Percentiles rank a stretch among this genome's conserved stretches.
These are phyloP conservation scores for Samsoniella hepiali DNA, from an alignment of 2,329 filamentous ascomycete species.

Conservation along the genomic window DNA sequence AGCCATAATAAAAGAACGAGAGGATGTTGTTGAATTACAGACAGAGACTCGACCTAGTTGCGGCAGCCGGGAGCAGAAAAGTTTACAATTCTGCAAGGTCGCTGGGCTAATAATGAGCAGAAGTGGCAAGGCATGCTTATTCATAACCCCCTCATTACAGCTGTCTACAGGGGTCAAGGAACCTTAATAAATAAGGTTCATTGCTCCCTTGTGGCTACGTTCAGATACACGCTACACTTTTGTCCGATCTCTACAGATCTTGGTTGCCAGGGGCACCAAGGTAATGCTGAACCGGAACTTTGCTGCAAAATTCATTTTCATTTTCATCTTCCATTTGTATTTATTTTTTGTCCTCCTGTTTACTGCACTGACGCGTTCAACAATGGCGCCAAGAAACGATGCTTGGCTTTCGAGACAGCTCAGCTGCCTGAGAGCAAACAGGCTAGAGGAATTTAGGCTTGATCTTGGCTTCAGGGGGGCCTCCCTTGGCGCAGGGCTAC, in stretches of 20 bases:
- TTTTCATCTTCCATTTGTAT: neutral
- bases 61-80: too few relatives aligned
- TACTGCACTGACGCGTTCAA: neutral
- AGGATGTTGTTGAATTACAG: too few relatives aligned
- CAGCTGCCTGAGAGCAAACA: neutral
- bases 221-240: neutral
- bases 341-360: neutral
- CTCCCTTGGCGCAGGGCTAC: slow-evolving; percentile 3
- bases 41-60: too few relatives aligned
- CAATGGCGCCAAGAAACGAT: neutral
- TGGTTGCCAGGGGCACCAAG: neutral
- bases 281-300: neutral
- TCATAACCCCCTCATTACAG: neutral
- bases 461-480: slow-evolving; percentile 11
- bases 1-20: too few relatives aligned
- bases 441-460: neutral
- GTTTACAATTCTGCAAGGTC: too few relatives aligned
- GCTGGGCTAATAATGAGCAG: too few relatives aligned
- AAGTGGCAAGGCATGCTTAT: neutral
- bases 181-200: slow-evolving; percentile 11
- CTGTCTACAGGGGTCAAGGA: neutral
- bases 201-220: neutral
- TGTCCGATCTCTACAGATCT: slow-evolving; percentile 1
- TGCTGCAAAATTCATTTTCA: neutral
- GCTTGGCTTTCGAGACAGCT: slow-evolving; percentile 3